Conservation (phyloP, 169 alveolate genomes). For the Plasmodium gaboni region DNA sequence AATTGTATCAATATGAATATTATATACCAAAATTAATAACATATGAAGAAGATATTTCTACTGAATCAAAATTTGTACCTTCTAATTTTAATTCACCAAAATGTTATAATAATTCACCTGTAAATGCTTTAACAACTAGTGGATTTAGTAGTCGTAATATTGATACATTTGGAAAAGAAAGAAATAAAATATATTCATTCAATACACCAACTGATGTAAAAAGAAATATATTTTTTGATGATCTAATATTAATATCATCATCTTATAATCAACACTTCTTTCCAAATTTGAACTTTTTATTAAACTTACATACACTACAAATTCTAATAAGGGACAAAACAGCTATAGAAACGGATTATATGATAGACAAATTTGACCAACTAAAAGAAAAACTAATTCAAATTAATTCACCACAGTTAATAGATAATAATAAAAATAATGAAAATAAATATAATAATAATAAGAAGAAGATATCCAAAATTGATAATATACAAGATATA, state of each 20-base stretch:
- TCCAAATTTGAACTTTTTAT: slow-evolving; percentile 46
- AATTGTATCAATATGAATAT: slow-evolving; percentile 43
- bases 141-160: slow-evolving; percentile 71
- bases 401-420: background rate
- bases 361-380: slow-evolving; percentile 70
- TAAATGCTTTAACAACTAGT: slow-evolving; percentile 58
- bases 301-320: slow-evolving; percentile 71
- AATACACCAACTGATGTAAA: slow-evolving; percentile 75
- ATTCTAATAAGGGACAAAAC: slow-evolving; percentile 73
- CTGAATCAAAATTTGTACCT: slow-evolving; percentile 64
- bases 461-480: background rate
- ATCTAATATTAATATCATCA: slow-evolving; percentile 60
- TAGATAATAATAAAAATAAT: background rate
- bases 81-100: slow-evolving; percentile 51
- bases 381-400: slow-evolving; percentile 33
- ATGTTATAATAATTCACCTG: slow-evolving; percentile 62
- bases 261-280: slow-evolving; percentile 67
- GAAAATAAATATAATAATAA: background rate
- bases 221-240: slow-evolving; percentile 44
- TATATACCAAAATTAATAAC: slow-evolving; percentile 60
- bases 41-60: slow-evolving; percentile 75
- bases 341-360: slow-evolving; percentile 68
- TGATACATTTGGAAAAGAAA: slow-evolving; percentile 73
- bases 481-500: background rate
- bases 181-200: slow-evolving; percentile 74